phyloP scores from a whole-genome alignment of 2,329 filamentous ascomycete species.

The Diatrype stigma region DNA sequence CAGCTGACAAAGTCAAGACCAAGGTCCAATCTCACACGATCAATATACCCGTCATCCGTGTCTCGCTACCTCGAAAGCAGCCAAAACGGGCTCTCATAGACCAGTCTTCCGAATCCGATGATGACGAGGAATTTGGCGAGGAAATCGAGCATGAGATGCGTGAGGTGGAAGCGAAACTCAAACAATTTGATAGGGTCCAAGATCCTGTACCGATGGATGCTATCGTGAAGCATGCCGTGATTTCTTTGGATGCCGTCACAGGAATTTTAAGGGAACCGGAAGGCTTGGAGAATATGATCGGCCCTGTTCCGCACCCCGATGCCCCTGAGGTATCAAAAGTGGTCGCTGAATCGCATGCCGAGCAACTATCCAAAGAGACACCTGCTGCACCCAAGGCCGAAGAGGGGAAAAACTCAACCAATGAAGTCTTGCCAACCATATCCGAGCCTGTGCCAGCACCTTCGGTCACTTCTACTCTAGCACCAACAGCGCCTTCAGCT shows the following conservation, averaged over 20 bases:
- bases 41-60: constrained; percentile 27
- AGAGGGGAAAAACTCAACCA: neutral
- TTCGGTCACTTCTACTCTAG: neutral
- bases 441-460: neutral
- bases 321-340: constrained; percentile 15
- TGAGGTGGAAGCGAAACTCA: constrained; percentile 46
- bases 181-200: constrained; percentile 38
- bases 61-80: constrained; percentile 37
- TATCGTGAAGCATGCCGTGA: constrained; percentile 41
- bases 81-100: constrained; percentile 28
- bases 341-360: constrained; percentile 15
- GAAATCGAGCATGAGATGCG: constrained; percentile 51
- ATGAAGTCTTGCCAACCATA: neutral
- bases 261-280: constrained; percentile 43
- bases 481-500: neutral
- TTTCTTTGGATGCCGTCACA: constrained; percentile 46
- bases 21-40: constrained; percentile 10
- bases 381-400: constrained; percentile 1
- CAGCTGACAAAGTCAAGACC: constrained; percentile 6
- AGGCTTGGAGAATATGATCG: constrained; percentile 39
- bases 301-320: constrained; percentile 33
- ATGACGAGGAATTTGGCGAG: constrained; percentile 57
- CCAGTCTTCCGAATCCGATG: constrained; percentile 48
- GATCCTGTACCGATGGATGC: constrained; percentile 37
- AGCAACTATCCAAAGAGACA: constrained; percentile 12